A percentile compares a stretch with the other conserved stretches of the same genome.
These are phyloP conservation scores for Fistulinella prunicolor DNA, from an alignment of 768 basidiomycete genomes.

Conservation along the genomic window DNA sequence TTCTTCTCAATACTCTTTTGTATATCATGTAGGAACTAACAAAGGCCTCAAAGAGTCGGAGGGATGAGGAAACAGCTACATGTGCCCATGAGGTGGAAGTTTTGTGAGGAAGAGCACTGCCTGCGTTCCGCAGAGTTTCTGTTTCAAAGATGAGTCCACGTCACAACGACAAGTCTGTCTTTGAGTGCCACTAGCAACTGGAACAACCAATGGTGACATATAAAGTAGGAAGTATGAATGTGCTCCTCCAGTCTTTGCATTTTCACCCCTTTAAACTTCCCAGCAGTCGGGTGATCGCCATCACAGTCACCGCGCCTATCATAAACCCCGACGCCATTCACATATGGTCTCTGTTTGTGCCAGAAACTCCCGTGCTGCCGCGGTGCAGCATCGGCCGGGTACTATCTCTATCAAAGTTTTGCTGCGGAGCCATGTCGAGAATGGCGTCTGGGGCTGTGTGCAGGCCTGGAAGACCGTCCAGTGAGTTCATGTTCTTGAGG, in stretches of 20 bases:
- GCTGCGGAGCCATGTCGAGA: neutral
- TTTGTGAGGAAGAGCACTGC: neutral
- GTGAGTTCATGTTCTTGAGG: neutral
- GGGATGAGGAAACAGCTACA: neutral
- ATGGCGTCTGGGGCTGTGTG: neutral
- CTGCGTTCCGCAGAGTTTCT: no score
- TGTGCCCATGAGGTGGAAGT: no score
- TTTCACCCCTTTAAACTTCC: neutral
- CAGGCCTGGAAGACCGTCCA: neutral
- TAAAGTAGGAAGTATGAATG: neutral
- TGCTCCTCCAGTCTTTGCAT: neutral
- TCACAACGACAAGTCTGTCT: neutral
- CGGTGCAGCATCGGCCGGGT: no score
- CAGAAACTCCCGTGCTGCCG: no score
- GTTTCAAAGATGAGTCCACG: neutral
- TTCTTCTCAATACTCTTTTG: neutral
- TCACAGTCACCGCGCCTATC: no score
- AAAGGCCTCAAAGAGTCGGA: neutral
- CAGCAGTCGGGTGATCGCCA: neutral
- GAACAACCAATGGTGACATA: neutral
- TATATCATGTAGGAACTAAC: neutral
- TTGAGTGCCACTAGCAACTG: no score
- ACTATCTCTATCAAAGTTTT: no score
- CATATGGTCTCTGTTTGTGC: no score
- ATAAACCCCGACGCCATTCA: no score